phyloP scores from a whole-genome alignment of 202 grass and related monocot species.

The Thinopyrum obtusiflorum region DNA sequence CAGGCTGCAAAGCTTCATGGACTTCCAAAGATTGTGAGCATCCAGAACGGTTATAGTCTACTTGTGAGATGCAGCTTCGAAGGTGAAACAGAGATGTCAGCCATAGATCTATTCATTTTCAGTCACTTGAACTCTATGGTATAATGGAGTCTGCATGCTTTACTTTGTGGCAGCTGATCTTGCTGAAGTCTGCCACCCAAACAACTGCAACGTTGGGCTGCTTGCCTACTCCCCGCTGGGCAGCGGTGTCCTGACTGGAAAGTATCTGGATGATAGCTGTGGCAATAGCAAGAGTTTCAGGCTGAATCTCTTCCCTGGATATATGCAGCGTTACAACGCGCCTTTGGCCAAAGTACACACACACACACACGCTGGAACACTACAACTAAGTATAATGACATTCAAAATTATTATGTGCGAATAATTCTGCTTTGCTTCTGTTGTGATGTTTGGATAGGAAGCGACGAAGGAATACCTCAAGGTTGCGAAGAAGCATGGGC shows the following conservation, averaged over 20 bases:
- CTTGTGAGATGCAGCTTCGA: slow-evolving; percentile 75
- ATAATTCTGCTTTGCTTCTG: not conserved
- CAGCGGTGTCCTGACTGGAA: slow-evolving; percentile 77
- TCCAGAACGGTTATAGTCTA: slow-evolving; percentile 86
- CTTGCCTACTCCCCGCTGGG: slow-evolving; percentile 83
- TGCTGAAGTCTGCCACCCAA: slow-evolving; percentile 89
- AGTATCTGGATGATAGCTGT: slow-evolving; percentile 65
- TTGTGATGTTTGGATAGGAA: slow-evolving; percentile 38
- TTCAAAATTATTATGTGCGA: not conserved
- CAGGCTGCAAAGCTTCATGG: slow-evolving; percentile 63
- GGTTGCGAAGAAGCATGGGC: slow-evolving; percentile 69
- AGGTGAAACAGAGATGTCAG: slow-evolving; percentile 44
- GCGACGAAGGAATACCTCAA: slow-evolving; percentile 66
- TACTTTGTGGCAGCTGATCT: slow-evolving; percentile 63
- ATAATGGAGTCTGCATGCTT: not conserved
- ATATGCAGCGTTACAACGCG: slow-evolving; percentile 80
- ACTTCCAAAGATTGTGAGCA: slow-evolving; percentile 91
- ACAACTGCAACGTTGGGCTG: slow-evolving; percentile 75
- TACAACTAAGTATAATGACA: not conserved
- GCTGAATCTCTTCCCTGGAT: slow-evolving; percentile 87
- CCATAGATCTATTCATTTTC: not conserved
- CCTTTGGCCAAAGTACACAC: slow-evolving; percentile 64
- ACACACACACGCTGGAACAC: not conserved
- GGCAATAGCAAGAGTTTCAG: slow-evolving; percentile 43
- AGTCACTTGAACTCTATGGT: not conserved